Base-by-base conservation (phyloP, 176 grass and related monocot genomes). In the Bromus sterilis region DNA sequence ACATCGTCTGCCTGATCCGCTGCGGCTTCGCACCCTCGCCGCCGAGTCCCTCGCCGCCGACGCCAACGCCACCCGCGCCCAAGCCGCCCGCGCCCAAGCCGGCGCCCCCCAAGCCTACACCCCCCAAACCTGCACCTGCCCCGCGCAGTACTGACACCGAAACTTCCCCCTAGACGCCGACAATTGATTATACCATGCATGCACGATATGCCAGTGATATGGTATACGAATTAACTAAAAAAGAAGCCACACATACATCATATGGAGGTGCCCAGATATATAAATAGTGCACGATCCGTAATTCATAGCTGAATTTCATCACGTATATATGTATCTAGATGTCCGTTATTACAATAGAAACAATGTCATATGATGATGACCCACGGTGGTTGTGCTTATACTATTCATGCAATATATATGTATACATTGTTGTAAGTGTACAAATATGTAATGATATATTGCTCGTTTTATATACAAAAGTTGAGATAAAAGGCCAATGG, bases 1-100 rank as follows among this genome's bases (percentile, higher is more conserved):
- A 18, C 78, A 28, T 86, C 73, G 78, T 89, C 78, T 89, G 87
- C 65, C 72, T 85, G 78, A 8, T 89, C 26, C 56, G 56, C 16
- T 86, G 87, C 73, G 65, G 26, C 71, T 7, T 89, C 82, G 20
- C 79, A 13, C 86, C 86, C 33, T 63, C 66, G 20, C 55, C 80
- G 4, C 39, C 67, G 25, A 0, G 2, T 0, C 80, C 80, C 34
- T 41, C 28, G 24, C 57, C 84, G 12, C 40, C 49, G 1, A 4
- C 21, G 5, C 83, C 82, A 42, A 13, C 77, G 9, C 21, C 75
- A 11, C 56, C 56, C 16, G 33, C 35, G 9, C 76, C 84, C 2
- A 3, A 51, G 1, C 83, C 82, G 11, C 78, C 78, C 6, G 5
- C 21, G 3, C 73, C 49, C 23, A 70, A 42, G 67, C 67, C 70